Base-by-base conservation (phyloP, 169 alveolate genomes). In the Amoebophrya sp. region DNA sequence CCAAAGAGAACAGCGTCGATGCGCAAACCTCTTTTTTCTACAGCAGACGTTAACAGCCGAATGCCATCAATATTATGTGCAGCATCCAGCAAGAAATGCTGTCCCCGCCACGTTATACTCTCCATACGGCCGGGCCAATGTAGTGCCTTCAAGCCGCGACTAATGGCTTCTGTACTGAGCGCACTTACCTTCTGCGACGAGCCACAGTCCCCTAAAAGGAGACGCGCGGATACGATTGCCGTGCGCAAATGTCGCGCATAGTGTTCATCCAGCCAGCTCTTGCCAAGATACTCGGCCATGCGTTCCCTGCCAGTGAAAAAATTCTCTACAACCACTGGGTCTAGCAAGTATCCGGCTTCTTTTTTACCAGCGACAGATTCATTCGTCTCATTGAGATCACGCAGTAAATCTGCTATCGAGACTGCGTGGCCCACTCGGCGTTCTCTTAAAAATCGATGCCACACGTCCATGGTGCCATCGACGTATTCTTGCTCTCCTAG, bases 101-200 rank as follows among this genome's bases (percentile, higher is more conserved):
- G 83, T 18, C 83, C 83, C 1, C 26, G 3, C 18, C n/a, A 65
- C 26, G 1, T 36, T 36, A 65, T 10, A 1, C 38, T 65, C 83
- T 65, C 83, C 83, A 65, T 65, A 29, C 83, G 83, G 10, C 83
- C 83, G 39, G 83, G 83, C 83, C 83, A 65, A 36, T 65, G 26
- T 1, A 65, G 83, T 29, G 3, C 1, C 38, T 29, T 12, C 36
- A 65, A 26, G 39, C 83, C 83, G 10, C n/a, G 12, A 0, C 83
- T 1, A 26, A 65, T 65, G 33, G 12, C 83, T 6, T 1, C 26
- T 18, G 0, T 36, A 10, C 38, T 1, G 2, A 12, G 18, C n/a
- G n/a, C n/a, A n/a, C n/a, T n/a, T n/a, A n/a, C n/a, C n/a, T n/a
- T n/a, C n/a, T n/a, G n/a, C n/a, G n/a, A n/a, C n/a, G n/a, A n/a